These are phyloP conservation scores for Globisporangium echinulatum DNA, from an alignment of 352 stramenopile genomes.

Conservation along the genomic window DNA sequence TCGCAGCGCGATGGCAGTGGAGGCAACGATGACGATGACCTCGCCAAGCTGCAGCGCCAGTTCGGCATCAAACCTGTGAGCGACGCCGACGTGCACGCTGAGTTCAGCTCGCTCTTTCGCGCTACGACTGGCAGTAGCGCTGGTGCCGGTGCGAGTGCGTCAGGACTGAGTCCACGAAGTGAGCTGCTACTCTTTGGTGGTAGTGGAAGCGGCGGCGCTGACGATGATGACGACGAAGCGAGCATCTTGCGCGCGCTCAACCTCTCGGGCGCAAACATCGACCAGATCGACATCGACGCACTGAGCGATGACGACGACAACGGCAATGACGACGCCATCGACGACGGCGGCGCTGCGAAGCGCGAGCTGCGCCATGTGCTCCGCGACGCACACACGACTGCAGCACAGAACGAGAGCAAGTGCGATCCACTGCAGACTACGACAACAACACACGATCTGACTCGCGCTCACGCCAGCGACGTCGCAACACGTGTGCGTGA, in stretches of 20 bases:
- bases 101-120: constrained; percentile 53
- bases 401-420: constrained; percentile 20
- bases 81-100: constrained; percentile 61
- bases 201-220: constrained; percentile 12
- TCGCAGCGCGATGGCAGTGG: constrained; percentile 1
- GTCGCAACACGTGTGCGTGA: constrained; percentile 23
- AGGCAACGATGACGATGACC: constrained; percentile 24
- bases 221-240: constrained; percentile 56
- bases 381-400: constrained; percentile 24
- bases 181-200: constrained; percentile 38
- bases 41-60: constrained; percentile 60
- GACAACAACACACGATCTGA: not conserved
- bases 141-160: not conserved
- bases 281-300: constrained; percentile 22
- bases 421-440: constrained; percentile 4
- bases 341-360: constrained; percentile 20
- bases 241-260: constrained; percentile 49
- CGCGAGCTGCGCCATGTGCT: constrained; percentile 31
- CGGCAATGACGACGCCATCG: constrained; percentile 6
- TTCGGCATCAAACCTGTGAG: constrained; percentile 69
- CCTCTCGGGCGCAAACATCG: constrained; percentile 14
- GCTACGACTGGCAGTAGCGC: not conserved
- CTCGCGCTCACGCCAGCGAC: constrained; percentile 3
- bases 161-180: constrained; percentile 32
- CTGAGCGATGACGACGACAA: constrained; percentile 17